Evolutionary conservation across 768 basidiomycete genomes (phyloP), one percentile per base, ranked within the genome.

Genomic region (Kwoniella sp.): DNA sequence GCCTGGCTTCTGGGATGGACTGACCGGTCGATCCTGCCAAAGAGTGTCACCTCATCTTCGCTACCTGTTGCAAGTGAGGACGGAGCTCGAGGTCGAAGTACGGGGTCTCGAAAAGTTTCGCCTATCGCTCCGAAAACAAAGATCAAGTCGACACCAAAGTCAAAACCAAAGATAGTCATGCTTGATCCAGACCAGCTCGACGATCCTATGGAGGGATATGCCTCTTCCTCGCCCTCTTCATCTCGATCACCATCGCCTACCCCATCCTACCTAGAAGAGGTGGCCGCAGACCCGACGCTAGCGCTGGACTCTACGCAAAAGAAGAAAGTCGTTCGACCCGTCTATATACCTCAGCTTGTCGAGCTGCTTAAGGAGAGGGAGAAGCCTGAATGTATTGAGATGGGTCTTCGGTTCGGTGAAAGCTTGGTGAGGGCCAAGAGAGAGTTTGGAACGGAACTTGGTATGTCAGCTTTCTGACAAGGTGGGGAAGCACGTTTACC

Each of bases 281-380:
- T 91, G 31, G 91, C 90, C 73, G 87, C 86, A 57, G 93, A 97
- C 70, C 94, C 94, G 0, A 88, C 90, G 1, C 82, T 95, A 37
- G 86, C 85, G 53, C 84, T 90, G 7, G 88, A 87, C 7, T 81
- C 73, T 1, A 65, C 77, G 0, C 72, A 73, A 25, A 88, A 88
- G 81, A 81, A 82, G 74, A 92, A 88, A 72, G 84, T 90, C 15
- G 76, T 84, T n/a, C 85, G 87, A 20, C 96, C 96, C 0, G 91
- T 98, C 9, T 99, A 97, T 79, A 86, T 98, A 13, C 86, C 86
- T 8, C 93, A 97, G 75, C 84, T 99, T 4, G 87, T 87, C 3
- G 86, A 87, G 55, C 82, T 96, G 72, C 82, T 98, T n/a, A 85
- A 89, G 34, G 84, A 85, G 20, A 85, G 84, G 15, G 85, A 84